Percentiles rank a stretch among this genome's conserved stretches.
Conservation (phyloP, 371 early-diverging fungal genomes). For the Circinella minor region DNA sequence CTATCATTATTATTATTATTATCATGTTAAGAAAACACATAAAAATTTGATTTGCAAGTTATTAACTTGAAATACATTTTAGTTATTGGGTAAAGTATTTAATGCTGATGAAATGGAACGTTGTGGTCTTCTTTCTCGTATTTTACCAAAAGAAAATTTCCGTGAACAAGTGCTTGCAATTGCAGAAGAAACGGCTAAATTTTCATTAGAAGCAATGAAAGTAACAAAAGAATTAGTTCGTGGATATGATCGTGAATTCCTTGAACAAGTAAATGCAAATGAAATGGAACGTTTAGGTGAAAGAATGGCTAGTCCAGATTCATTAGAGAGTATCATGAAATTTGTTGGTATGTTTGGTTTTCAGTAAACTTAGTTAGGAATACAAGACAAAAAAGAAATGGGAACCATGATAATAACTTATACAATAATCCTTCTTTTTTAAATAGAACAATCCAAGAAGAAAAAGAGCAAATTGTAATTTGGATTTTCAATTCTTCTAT, state of each 20-base stretch:
- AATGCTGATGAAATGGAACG: constrained; percentile 58
- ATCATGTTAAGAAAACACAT: not conserved
- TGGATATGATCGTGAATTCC: constrained; percentile 45
- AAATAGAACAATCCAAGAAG: constrained; percentile 18
- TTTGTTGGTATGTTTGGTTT: constrained; percentile 43
- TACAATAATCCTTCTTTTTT: too few species aligned
- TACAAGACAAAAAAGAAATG: too few species aligned
- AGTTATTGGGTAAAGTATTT: constrained; percentile 59
- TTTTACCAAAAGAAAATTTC: constrained; percentile 60
- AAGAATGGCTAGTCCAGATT: constrained; percentile 37
- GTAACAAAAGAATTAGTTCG: constrained; percentile 62
- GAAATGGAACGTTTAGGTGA: constrained; percentile 52
- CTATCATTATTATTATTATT: too few species aligned
- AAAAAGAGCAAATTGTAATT: constrained; percentile 22
- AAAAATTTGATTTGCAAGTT: not conserved
- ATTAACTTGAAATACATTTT: not conserved
- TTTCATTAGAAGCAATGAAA: constrained; percentile 57
- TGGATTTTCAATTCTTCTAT: too few species aligned
- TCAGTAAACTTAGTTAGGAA: not conserved
- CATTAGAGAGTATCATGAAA: constrained; percentile 30
- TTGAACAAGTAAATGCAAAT: constrained; percentile 48
- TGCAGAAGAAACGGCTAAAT: constrained; percentile 57
- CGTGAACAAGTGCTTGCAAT: constrained; percentile 50
- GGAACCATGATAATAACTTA: too few species aligned
- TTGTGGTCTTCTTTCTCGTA: constrained; percentile 52